Evolutionary conservation across 768 basidiomycete species (phyloP), one percentile per base, ranked within the genome.

Genomic region (Lentinus brumalis): DNA sequence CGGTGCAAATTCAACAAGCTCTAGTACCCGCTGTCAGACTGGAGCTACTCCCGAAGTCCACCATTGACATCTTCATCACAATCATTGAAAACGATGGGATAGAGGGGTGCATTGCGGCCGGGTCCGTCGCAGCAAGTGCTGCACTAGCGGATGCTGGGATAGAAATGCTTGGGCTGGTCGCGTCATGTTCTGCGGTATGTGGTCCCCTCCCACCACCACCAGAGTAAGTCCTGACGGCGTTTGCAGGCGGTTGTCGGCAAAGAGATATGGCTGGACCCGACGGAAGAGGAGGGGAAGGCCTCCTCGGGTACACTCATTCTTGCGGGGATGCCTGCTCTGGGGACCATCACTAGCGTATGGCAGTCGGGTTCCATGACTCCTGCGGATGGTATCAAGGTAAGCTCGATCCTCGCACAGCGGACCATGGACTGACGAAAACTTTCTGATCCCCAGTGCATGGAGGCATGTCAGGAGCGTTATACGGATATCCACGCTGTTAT

Each of bases 121-220:
- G 92, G 5, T 80, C 90, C 10, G 84, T 94, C 6, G 96, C 96
- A 16, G 92, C 94, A 1, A 93, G 91, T 66, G 86, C 92, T 2
- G 96, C 97, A 8, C 80, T 98, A 4, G 94, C 94, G 9, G 88
- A 96, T 71, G 96, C 96, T 14, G 94, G 96, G 2, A 88, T 98
- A 50, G 92, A 96, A 66, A 86, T 98, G 83, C 73, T 88, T 42
- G 97, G 94, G 3, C 79, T 99, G 14, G 95, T 96, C 5, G 80
- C 87, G 15, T 90, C 96, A 0, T 92, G 91, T 66, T 83, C 91
- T 31, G 88, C 88, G 35, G 94, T 94, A 66, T 64, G 86, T 73
- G 14, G 38, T 18, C 9, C 29, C 40, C 14, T 18, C 32, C 15
- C 39, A 39, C 54, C 62, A 61, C 68, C 32, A 41, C 44, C n/a